Base-by-base conservation (phyloP, 2,329 filamentous ascomycete genomes). In the Aureobasidium sp. region DNA sequence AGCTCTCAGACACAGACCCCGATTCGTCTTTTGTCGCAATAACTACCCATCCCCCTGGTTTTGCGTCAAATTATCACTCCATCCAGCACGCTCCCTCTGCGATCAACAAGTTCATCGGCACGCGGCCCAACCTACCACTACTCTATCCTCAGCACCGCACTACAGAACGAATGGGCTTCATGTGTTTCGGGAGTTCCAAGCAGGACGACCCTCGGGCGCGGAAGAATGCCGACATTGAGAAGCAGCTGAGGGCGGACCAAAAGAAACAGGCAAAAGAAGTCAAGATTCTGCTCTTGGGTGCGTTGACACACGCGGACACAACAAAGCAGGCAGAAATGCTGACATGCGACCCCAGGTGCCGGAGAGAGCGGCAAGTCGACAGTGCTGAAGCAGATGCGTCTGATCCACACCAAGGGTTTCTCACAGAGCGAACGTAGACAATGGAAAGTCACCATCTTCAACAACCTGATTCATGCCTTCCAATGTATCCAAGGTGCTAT, bases 311-410 rank as follows among this genome's bases (percentile, higher is more conserved):
- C 43, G 24, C 53, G n/a, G 12, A 50, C 9, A 41, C 43, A 32
- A 24, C 5, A 17, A 43, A 3, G 12, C 55, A 51, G 36, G 15
- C 39, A 53, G 12, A 34, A 36, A 34, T 60, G 65, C 71, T 75
- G 67, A 77, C 71, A 66, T 32, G 24, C 32, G 60, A 65, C 63
- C 12, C 3, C 24, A 97, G 92, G 93, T 75, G 93, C 93, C 70
- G 93, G 93, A 72, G 93, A 97, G 78, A 94, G 89, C 63, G 90
- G 93, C 67, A 97, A 97, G 78, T 97, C 93, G 9, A 97, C 93
- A 1, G 92, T 97, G 64, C 84, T 97, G 67, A 97, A 97, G 80
- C 93, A 97, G 81, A 97, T 99, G 94, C 93, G 93, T 75, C 87
- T 99, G 76, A 97, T 99, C 69, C 94, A 97, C 75, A 87, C 91